These are phyloP conservation scores for Melanopsichium pennsylvanicum DNA, from an alignment of 1,284 basidiomycete species.

Conservation along the genomic window DNA sequence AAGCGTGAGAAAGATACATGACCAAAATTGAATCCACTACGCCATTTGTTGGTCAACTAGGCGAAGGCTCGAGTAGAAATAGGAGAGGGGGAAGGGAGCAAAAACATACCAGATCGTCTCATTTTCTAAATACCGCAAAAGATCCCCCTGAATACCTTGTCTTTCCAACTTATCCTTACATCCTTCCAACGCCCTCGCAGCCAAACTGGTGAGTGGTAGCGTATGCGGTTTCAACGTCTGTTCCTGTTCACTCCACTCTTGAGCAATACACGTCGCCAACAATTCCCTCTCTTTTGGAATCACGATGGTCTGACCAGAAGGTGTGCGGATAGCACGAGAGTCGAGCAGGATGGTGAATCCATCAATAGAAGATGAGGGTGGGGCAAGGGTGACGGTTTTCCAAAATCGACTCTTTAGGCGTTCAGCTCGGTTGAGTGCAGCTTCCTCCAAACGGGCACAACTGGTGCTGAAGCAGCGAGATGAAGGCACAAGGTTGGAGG, in stretches of 20 bases:
- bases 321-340: conserved; percentile 84
- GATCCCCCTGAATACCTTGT: conserved; percentile 74
- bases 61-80: too few species aligned
- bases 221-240: conserved; percentile 86
- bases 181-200: conserved; percentile 85
- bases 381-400: conserved; percentile 41
- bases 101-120: conserved; percentile 86
- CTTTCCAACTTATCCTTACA: conserved; percentile 73
- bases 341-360: conserved; percentile 79
- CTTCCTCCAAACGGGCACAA: conserved; percentile 4
- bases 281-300: conserved; percentile 77
- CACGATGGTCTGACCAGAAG: conserved; percentile 77
- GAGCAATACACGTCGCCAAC: conserved; percentile 83
- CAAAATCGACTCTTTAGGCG: conserved; percentile 51
- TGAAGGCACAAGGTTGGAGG: background rate
- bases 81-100: background rate
- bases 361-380: background rate
- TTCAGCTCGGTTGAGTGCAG: conserved; percentile 29
- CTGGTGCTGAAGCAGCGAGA: background rate
- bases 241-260: conserved; percentile 95
- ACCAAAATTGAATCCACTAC: too few species aligned
- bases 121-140: conserved; percentile 89
- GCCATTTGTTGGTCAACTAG: too few species aligned
- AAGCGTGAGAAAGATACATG: too few species aligned
- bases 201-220: conserved; percentile 84